Evolutionary conservation across 208 protist genomes (phyloP).

Genomic region (Vickermania spadyakhi): DNA sequence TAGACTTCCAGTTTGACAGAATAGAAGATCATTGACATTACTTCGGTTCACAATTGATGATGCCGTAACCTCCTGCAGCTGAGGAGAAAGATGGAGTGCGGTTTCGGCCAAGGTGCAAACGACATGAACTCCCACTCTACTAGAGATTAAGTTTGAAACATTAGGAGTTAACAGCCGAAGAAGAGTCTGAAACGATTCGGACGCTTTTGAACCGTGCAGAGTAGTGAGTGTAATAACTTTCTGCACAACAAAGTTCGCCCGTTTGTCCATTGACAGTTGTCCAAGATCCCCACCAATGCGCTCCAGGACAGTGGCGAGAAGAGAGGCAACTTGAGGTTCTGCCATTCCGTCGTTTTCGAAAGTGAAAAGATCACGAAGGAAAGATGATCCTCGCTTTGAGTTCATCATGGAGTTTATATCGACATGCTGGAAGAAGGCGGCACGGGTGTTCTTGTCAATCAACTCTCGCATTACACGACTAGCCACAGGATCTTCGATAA

Average conservation of each 20-base stretch:
- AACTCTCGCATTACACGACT: slow-evolving; percentile 59
- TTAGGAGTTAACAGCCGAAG: slow-evolving; percentile 17
- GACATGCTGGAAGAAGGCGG: slow-evolving; percentile 32
- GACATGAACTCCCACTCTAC: slow-evolving; percentile 71
- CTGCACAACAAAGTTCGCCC: slow-evolving; percentile 84
- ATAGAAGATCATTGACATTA: slow-evolving; percentile 45
- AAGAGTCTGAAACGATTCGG: slow-evolving; percentile 19
- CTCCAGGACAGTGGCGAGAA: slow-evolving; percentile 30
- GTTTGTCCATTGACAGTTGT: slow-evolving; percentile 51
- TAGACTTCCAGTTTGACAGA: slow-evolving; percentile 55
- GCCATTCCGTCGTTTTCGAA: slow-evolving; percentile 6
- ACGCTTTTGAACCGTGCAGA: slow-evolving; percentile 14
- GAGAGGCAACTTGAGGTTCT: slow-evolving; percentile 18
- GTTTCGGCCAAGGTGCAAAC: slow-evolving; percentile 40
- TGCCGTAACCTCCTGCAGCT: slow-evolving; percentile 42
- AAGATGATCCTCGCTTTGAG: slow-evolving; percentile 58
- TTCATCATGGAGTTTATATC: slow-evolving; percentile 31
- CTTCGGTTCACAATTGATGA: slow-evolving; percentile 27
- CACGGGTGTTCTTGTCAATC: slow-evolving; percentile 18
- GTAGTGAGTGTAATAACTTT: slow-evolving; percentile 40
- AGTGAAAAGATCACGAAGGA: slow-evolving; percentile 49
- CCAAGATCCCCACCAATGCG: slow-evolving; percentile 26
- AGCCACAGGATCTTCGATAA: slow-evolving; percentile 63
- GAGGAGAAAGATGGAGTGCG: slow-evolving; percentile 20
- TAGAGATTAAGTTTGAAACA: slow-evolving; percentile 21